phyloP scores from a whole-genome alignment of 2,329 filamentous ascomycete species.

The Penicillium sp. region DNA sequence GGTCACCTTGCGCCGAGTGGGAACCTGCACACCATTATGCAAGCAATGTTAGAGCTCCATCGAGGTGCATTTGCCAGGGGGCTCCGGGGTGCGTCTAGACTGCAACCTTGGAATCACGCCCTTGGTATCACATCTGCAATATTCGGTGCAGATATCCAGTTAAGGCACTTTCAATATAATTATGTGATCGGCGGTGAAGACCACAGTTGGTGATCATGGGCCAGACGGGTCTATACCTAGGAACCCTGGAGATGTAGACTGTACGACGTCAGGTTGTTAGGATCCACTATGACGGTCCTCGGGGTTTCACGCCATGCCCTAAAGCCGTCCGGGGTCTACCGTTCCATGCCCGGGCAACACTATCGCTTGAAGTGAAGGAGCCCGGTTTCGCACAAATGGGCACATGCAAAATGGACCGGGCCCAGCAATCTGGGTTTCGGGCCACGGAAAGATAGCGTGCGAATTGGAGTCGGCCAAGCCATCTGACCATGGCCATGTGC shows the following conservation, averaged over 20 bases:
- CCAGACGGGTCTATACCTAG: no score
- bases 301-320: background rate
- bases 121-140: background rate
- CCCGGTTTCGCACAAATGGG: background rate
- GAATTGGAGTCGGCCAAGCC: background rate
- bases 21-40: conserved; percentile 10
- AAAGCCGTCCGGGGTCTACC: background rate
- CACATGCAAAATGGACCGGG: background rate
- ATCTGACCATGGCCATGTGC: background rate
- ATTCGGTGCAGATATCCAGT: background rate
- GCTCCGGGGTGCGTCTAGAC: conserved; percentile 3
- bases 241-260: background rate
- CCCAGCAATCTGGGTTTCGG: background rate
- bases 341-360: background rate
- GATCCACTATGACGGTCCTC: background rate
- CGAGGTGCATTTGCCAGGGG: conserved; percentile 11
- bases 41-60: conserved; percentile 12
- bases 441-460: background rate
- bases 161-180: background rate
- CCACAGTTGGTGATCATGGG: background rate
- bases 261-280: background rate
- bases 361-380: background rate
- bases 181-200: background rate
- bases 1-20: background rate
- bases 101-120: background rate